Evolutionary conservation across 1,284 basidiomycete genomes (phyloP).

Genomic region (Ganoderma lucidum): DNA sequence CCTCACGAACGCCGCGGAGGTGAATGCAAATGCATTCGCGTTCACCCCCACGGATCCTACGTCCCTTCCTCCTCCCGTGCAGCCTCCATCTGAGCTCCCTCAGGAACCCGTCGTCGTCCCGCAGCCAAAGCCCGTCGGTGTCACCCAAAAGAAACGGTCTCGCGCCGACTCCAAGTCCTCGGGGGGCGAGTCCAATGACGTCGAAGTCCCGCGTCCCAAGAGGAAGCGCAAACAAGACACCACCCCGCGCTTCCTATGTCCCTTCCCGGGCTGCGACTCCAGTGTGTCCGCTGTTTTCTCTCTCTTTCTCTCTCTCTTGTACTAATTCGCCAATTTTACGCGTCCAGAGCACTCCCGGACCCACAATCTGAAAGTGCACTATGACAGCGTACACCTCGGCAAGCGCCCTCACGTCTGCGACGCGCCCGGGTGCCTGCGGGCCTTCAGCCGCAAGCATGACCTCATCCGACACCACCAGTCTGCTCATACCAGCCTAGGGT

Average conservation of each 20-base stretch:
- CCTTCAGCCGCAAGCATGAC: constrained; percentile 28
- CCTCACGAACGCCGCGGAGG: constrained; percentile 2
- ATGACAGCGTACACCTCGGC: constrained; percentile 17
- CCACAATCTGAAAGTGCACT: constrained; percentile 26
- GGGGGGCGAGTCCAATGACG: background rate
- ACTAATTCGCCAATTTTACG: no score
- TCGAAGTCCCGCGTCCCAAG: background rate
- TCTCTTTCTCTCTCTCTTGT: background rate
- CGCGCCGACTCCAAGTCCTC: background rate
- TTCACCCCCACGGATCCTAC: constrained; percentile 7
- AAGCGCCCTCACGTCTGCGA: constrained; percentile 17
- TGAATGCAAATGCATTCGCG: background rate
- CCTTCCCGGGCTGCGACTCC: background rate
- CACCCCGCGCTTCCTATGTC: constrained; percentile 11
- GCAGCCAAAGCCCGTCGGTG: no score
- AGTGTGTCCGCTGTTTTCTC: background rate
- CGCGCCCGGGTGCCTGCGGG: background rate
- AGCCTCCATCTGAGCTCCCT: background rate
- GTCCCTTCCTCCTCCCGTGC: background rate
- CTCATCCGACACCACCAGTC: constrained; percentile 18
- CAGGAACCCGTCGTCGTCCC: background rate
- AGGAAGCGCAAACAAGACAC: constrained; percentile 15
- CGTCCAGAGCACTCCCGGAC: constrained; percentile 16
- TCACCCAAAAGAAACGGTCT: background rate
- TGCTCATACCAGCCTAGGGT: constrained; percentile 23